Percentiles rank a stretch among this genome's conserved stretches.
phyloP scores from a whole-genome alignment of 768 basidiomycete species.

The Inosperma sp. region DNA sequence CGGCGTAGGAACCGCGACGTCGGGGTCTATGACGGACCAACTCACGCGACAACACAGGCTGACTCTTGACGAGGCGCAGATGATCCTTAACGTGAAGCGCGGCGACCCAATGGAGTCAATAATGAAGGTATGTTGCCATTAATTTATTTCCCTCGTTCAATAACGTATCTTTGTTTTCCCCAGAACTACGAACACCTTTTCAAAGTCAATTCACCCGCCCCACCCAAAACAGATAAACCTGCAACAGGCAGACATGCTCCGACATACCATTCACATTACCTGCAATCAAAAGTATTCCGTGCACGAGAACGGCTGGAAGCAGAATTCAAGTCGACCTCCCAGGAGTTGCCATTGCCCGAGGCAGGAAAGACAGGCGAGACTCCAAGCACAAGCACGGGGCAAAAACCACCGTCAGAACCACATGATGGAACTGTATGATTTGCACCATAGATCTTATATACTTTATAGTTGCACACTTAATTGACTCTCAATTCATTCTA shows the following conservation, averaged over 20 bases:
- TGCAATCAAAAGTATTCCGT: constrained; percentile 95
- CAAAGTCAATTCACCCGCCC: constrained; percentile 79
- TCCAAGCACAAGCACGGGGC: constrained; percentile 17
- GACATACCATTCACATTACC: constrained; percentile 75
- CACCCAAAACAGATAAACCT: constrained; percentile 49
- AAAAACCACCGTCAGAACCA: constrained; percentile 6
- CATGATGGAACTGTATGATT: background rate
- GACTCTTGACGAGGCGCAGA: constrained; percentile 91
- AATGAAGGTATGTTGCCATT: constrained; percentile 51
- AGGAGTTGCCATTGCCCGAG: constrained; percentile 21
- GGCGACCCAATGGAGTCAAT: constrained; percentile 65
- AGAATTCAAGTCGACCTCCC: constrained; percentile 43
- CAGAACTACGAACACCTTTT: constrained; percentile 94
- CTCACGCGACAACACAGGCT: constrained; percentile 84
- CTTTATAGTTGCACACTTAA: constrained; percentile 2
- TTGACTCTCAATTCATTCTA: constrained; percentile 10
- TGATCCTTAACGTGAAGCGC: constrained; percentile 85
- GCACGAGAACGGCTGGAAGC: constrained; percentile 95
- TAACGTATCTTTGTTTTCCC: constrained; percentile 5
- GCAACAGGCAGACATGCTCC: constrained; percentile 40
- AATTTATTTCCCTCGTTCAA: background rate
- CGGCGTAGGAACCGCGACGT: constrained; percentile 70
- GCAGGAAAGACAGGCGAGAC: constrained; percentile 10
- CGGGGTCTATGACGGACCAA: constrained; percentile 72
- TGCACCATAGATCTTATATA: constrained; percentile 6